Conservation (phyloP, 2,329 filamentous ascomycete genomes). For the Clathrospora elynae region DNA sequence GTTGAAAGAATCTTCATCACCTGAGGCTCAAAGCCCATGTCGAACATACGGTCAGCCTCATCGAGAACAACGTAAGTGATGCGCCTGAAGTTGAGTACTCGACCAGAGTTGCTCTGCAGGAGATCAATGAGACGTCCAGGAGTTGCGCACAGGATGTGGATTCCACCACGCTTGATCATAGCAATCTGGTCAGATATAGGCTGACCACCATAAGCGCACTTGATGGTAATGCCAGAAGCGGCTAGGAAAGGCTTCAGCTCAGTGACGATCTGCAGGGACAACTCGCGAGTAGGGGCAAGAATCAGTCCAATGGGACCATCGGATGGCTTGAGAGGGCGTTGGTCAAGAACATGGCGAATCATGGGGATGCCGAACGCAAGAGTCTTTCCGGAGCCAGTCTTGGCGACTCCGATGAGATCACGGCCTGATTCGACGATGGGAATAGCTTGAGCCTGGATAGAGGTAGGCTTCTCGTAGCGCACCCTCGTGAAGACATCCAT, state of each 20-base stretch:
- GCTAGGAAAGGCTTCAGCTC: conserved; percentile 96
- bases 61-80: conserved; percentile 95
- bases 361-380: conserved; percentile 94
- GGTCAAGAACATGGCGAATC: conserved; percentile 97
- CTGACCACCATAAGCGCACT: conserved; percentile 92
- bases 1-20: conserved; percentile 96
- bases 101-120: conserved; percentile 88
- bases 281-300: conserved; percentile 91
- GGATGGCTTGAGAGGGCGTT: conserved; percentile 76
- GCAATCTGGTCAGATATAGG: conserved; percentile 98
- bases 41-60: conserved; percentile 98
- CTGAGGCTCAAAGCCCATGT: conserved; percentile 99
- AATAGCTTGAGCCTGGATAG: conserved; percentile 94
- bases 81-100: conserved; percentile 86
- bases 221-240: conserved; percentile 79
- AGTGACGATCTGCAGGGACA: conserved; percentile 90
- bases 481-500: conserved; percentile 82
- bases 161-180: conserved; percentile 90
- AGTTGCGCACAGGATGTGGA: conserved; percentile 87
- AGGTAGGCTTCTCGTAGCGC: conserved; percentile 85
- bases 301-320: conserved; percentile 89
- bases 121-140: conserved; percentile 96
- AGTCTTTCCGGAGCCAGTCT: conserved; percentile 97
- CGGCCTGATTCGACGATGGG: conserved; percentile 94
- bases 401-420: conserved; percentile 94